Percentiles rank a stretch among this genome's conserved stretches.
phyloP scores from a whole-genome alignment of 1,139 yeast genomes.

The Yamadazyma conglobata region DNA sequence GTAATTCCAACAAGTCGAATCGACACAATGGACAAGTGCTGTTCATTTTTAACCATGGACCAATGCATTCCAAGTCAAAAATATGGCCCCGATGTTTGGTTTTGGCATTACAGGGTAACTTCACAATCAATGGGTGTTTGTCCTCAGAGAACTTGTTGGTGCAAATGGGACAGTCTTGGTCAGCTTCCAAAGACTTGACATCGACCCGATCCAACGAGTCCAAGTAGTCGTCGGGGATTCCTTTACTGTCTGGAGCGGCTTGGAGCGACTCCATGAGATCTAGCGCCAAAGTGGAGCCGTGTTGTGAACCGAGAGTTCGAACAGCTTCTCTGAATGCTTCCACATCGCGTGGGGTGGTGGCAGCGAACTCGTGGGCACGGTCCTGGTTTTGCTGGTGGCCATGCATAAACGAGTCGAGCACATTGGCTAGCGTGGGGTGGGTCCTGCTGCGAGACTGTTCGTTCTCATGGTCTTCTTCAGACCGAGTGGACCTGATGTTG shows the following conservation, averaged over 20 bases:
- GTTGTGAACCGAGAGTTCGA: conserved; percentile 27
- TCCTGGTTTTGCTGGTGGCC: conserved; percentile 1
- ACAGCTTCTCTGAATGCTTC: conserved; percentile 32
- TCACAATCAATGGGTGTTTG: conserved; percentile 74
- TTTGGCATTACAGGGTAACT: conserved; percentile 62
- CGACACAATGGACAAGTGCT: conserved; percentile 89
- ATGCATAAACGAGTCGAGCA: conserved; percentile 32
- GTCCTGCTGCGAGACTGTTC: conserved; percentile 23
- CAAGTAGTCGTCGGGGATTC: conserved; percentile 66
- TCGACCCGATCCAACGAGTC: conserved; percentile 75
- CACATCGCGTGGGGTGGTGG: neutral
- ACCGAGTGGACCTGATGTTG: conserved; percentile 17
- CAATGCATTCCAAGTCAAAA: conserved; percentile 86
- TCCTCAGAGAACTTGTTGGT: conserved; percentile 70
- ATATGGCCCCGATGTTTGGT: conserved; percentile 46
- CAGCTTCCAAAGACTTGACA: conserved; percentile 45
- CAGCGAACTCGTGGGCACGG: neutral
- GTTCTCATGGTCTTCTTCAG: conserved; percentile 1
- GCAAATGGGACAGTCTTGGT: conserved; percentile 78
- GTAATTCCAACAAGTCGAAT: conserved; percentile 53
- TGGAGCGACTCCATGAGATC: conserved; percentile 26
- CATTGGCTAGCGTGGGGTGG: conserved; percentile 34
- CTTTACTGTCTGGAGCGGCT: conserved; percentile 25
- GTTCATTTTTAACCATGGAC: conserved; percentile 81
- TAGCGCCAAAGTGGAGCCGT: conserved; percentile 30